Conservation (phyloP, 805 yeast species). For the Kuraishia piskuri region DNA sequence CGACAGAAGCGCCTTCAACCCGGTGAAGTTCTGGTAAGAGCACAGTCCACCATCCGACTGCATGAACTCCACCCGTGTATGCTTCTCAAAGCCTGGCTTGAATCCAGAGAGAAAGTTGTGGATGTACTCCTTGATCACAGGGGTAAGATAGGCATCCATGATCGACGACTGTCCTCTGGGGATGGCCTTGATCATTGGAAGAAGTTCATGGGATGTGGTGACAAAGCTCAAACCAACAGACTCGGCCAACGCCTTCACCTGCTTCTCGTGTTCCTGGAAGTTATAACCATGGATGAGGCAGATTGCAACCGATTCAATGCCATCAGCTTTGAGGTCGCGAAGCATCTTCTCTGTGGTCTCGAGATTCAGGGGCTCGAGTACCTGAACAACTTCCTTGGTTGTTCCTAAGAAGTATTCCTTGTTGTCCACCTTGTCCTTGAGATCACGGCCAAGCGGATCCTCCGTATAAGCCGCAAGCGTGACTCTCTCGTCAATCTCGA, state of each 20-base stretch:
- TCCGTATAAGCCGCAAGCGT: conserved; percentile 76
- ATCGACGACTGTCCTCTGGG: conserved; percentile 31
- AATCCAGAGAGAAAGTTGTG: conserved; percentile 25
- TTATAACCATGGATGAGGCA: conserved; percentile 28
- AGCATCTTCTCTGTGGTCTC: conserved; percentile 14
- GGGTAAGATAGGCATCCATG: conserved; percentile 34
- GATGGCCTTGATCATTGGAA: conserved; percentile 27
- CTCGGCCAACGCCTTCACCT: conserved; percentile 23
- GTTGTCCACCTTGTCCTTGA: conserved; percentile 13
- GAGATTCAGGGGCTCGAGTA: conserved; percentile 25
- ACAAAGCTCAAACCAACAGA: conserved; percentile 31
- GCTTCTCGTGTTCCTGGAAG: conserved; percentile 28
- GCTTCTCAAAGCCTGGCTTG: conserved; percentile 19
- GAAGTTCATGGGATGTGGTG: conserved; percentile 24
- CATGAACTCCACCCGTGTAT: conserved; percentile 53
- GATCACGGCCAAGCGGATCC: conserved; percentile 49
- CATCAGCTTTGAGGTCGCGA: conserved; percentile 13
- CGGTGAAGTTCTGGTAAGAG: conserved; percentile 77
- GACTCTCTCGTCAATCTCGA: conserved; percentile 86
- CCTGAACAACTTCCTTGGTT: conserved; percentile 29
- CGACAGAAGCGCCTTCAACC: conserved; percentile 78
- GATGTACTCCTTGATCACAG: conserved; percentile 29
- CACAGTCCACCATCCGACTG: conserved; percentile 95
- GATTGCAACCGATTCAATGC: conserved; percentile 25
- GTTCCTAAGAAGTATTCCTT: conserved; percentile 23